Conservation (phyloP, 495 filamentous ascomycete genomes). For the Hamigera avellanea region DNA sequence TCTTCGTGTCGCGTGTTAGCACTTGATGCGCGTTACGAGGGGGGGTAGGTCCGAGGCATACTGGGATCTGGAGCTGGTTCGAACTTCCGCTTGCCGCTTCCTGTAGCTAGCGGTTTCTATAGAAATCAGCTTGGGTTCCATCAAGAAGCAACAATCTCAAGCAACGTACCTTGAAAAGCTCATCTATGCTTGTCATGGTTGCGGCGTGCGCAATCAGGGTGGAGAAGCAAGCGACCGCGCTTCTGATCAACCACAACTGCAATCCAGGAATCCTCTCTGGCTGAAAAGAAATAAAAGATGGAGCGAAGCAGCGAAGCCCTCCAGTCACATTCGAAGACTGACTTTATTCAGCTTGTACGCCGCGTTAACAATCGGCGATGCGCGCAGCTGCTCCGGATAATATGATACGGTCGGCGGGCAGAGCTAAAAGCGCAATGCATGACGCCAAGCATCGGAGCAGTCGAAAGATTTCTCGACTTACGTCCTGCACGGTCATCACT, state of each 20-base stretch:
- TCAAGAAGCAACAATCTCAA: background rate
- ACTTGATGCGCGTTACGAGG: background rate
- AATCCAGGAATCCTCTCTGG: too few species aligned
- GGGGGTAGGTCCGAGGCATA: constrained; percentile 27
- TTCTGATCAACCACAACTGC: too few species aligned
- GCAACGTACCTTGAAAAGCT: constrained; percentile 64
- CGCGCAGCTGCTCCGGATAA: constrained; percentile 18
- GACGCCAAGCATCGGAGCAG: constrained; percentile 22
- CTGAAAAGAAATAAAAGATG: too few species aligned
- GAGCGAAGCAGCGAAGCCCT: too few species aligned
- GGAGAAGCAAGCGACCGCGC: too few species aligned
- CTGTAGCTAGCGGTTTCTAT: constrained; percentile 32
- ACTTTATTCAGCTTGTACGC: too few species aligned
- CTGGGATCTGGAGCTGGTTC: constrained; percentile 60
- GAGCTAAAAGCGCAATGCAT: constrained; percentile 25
- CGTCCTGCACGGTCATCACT: constrained; percentile 2
- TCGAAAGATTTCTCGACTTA: constrained; percentile 32
- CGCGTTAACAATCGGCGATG: background rate
- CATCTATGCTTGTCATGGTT: constrained; percentile 67
- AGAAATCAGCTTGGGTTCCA: background rate
- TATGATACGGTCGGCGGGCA: constrained; percentile 22
- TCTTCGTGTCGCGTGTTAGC: constrained; percentile 32
- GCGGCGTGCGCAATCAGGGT: constrained; percentile 7
- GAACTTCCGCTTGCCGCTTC: constrained; percentile 62
- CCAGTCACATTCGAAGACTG: too few species aligned